Conservation (phyloP, 2,329 filamentous ascomycete genomes). For the Aspergillus sclerotialis region DNA sequence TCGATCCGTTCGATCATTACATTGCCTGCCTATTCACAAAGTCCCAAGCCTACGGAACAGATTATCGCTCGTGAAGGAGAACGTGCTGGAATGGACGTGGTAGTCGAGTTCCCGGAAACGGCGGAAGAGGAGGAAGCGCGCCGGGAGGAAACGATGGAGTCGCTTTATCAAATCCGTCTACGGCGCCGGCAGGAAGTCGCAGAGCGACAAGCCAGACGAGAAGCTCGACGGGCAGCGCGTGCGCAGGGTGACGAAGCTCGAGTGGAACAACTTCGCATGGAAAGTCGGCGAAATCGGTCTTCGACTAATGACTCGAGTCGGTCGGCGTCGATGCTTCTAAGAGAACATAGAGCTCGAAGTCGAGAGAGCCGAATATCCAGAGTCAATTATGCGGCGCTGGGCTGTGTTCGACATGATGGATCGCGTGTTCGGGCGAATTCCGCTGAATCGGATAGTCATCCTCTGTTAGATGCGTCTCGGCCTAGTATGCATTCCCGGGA, state of each 20-base stretch:
- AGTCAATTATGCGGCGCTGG: slow-evolving; percentile 42
- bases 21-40: slow-evolving; percentile 72
- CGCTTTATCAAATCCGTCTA: slow-evolving; percentile 79
- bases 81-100: slow-evolving; percentile 80
- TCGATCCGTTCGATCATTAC: slow-evolving; percentile 93
- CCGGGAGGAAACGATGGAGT: slow-evolving; percentile 86
- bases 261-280: slow-evolving; percentile 55
- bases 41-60: slow-evolving; percentile 67
- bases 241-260: slow-evolving; percentile 62
- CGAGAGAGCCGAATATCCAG: slow-evolving; percentile 41
- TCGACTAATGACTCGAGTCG: slow-evolving; percentile 23
- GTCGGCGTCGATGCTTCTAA: slow-evolving; percentile 31
- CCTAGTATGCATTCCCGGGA: slow-evolving; percentile 23
- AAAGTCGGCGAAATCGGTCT: slow-evolving; percentile 35
- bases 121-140: slow-evolving; percentile 69
- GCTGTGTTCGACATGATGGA: slow-evolving; percentile 44
- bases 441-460: slow-evolving; percentile 41
- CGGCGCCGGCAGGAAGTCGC: slow-evolving; percentile 67
- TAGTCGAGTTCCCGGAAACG: slow-evolving; percentile 77
- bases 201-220: slow-evolving; percentile 70
- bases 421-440: slow-evolving; percentile 42
- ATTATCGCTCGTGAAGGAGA: slow-evolving; percentile 86
- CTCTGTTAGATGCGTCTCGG: slow-evolving; percentile 34
- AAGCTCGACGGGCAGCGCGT: slow-evolving; percentile 64
- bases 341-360: slow-evolving; percentile 38